Evolutionary conservation across 306 rosid genomes (phyloP), one percentile per base, ranked within the genome.

Genomic region (Delonix regia): DNA sequence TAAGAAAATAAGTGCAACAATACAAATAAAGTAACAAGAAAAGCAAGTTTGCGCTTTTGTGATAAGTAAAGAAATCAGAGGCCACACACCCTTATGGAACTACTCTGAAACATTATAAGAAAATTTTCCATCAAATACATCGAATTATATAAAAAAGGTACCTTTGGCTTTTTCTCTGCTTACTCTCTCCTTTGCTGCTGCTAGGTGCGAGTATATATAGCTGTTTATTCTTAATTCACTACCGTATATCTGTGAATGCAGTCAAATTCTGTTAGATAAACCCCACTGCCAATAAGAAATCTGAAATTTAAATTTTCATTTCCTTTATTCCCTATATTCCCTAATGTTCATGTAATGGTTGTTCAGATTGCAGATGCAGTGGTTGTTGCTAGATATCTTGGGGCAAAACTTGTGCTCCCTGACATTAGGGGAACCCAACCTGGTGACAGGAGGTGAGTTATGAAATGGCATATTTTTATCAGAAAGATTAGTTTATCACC

Each of bases 401-500:
- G 96, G 45, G 97, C 97, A 61, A 88, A 88, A 70, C 97, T 90
- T 51, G 97, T 92, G 47, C 80, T 92, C 22, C 97, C 97, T 45
- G 96, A 92, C 79, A 87, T 92, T 70, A 83, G 97, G 71, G 97
- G 97, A 77, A 92, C 87, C 85, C 88, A 87, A 48, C 91, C 92
- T 18, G 97, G 96, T 76, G 96, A 92, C 49, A 88, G 81, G 79
- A 80, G 96, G 97, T 92, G 65, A 74, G 92, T 73, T 12, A 19
- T 73, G 6, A 21, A n/a, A 36, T 33, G 47, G 24, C 70, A 14
- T 42, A 74, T 21, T 66, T 44, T 25, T 21, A 36, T 53, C 19
- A 9, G 51, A 5, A 36, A 14, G 30, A 9, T 14, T 30, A 5
- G 25, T 57, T 25, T 5, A 12, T 57, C 36, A 4, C 36, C n/a